Percentiles rank a stretch among this genome's conserved stretches.
phyloP scores from a whole-genome alignment of 2,329 filamentous ascomycete species.

The Alternaria sp. region DNA sequence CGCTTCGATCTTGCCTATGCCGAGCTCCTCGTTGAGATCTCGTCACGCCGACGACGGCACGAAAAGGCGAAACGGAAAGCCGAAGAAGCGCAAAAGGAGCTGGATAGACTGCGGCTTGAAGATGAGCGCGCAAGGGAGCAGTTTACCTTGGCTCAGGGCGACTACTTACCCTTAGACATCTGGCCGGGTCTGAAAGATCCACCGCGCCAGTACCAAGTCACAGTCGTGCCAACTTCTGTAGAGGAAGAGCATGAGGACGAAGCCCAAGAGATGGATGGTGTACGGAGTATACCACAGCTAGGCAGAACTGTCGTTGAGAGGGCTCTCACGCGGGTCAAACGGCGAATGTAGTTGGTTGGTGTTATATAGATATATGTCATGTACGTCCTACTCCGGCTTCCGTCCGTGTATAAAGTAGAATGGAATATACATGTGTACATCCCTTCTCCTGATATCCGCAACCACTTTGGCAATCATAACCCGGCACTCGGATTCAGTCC shows the following conservation, averaged over 20 bases:
- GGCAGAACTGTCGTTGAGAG: conserved; percentile 47
- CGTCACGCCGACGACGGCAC: conserved; percentile 75
- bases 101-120: conserved; percentile 76
- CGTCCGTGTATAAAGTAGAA: conserved; percentile 48
- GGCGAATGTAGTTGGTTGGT: conserved; percentile 41
- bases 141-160: conserved; percentile 83
- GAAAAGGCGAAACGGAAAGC: conserved; percentile 77
- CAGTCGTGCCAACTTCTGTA: conserved; percentile 23
- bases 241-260: conserved; percentile 28
- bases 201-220: conserved; percentile 47
- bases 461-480: conserved; percentile 46
- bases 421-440: conserved; percentile 43
- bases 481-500: conserved; percentile 46
- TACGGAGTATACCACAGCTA: conserved; percentile 46
- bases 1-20: conserved; percentile 87
- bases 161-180: conserved; percentile 85
- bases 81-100: conserved; percentile 76
- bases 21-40: conserved; percentile 82
- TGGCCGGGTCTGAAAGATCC: conserved; percentile 69
- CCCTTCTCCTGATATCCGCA: conserved; percentile 40
- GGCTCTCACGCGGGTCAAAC: conserved; percentile 47
- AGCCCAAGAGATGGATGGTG: conserved; percentile 22
- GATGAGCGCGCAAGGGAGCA: conserved; percentile 77
- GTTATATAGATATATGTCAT: neutral
- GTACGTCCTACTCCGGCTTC: conserved; percentile 28